A percentile compares a stretch with the other conserved stretches of the same genome.
These are phyloP conservation scores for Hansenula lynferdii DNA, from an alignment of 1,139 yeast genomes.

Conservation along the genomic window DNA sequence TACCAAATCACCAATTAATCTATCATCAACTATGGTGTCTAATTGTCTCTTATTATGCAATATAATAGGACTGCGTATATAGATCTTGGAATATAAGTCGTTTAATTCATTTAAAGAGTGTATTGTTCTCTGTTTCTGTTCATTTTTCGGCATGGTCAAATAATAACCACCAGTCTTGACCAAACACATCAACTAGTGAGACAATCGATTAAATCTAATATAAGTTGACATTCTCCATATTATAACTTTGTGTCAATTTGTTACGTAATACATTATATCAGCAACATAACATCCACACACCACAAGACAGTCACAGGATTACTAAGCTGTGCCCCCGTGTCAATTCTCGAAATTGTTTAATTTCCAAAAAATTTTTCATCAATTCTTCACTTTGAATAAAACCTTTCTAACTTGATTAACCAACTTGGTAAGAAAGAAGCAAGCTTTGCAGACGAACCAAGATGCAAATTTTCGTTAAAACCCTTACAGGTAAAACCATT, in stretches of 20 bases:
- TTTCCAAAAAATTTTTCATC: neutral
- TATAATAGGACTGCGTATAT: neutral
- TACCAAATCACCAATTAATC: constrained; percentile 10
- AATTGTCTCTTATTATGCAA: neutral
- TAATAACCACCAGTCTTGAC: too few relatives aligned
- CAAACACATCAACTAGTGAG: too few relatives aligned
- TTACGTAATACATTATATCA: too few relatives aligned
- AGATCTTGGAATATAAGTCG: neutral
- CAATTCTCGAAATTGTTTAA: neutral
- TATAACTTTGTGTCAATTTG: too few relatives aligned
- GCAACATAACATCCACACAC: too few relatives aligned
- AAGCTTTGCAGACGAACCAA: constrained; percentile 43
- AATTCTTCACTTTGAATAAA: too few relatives aligned
- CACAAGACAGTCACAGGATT: too few relatives aligned
- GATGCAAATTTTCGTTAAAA: constrained; percentile 99
- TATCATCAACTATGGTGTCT: neutral
- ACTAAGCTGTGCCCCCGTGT: too few relatives aligned
- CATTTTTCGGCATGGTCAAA: too few relatives aligned
- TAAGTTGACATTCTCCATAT: too few relatives aligned
- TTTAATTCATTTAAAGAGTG: constrained; percentile 1
- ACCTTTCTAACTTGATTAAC: too few relatives aligned
- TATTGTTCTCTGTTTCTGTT: neutral
- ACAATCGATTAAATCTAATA: too few relatives aligned
- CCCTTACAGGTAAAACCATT: constrained; percentile 98
- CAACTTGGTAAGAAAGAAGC: constrained; percentile 26